Base-by-base conservation (phyloP, 2,329 filamentous ascomycete genomes). In the Talaromyces sp. region DNA sequence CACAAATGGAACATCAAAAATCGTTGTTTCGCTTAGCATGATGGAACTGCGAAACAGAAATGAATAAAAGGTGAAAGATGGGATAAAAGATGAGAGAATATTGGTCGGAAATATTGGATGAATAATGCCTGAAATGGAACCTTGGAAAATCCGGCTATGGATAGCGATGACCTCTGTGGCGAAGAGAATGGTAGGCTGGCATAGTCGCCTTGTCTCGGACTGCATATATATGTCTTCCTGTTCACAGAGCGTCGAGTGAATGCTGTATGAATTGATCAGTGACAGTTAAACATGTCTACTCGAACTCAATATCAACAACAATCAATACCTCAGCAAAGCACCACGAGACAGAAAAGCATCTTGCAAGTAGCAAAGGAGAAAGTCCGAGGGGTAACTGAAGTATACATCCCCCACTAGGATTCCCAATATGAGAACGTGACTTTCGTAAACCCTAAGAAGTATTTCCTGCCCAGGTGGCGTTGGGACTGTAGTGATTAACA, bases 1-100 rank as follows among this genome's bases (percentile, higher is more conserved):
- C 55, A 57, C 46, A 36, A 41, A 41, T 15, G 39, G 50, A 53
- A 31, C n/a, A 25, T 53, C 50, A 17, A 40, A n/a, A 40, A 15
- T 13, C 33, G 17, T 48, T 25, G 45, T 25, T 33, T 48, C 45
- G 45, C 45, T 33, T 48, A 19, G 25, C n/a, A 41, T 21, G 39
- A 28, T 28, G 25, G 7, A 7, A 28, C 3, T 28, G 7, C 7
- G 25, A 3, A 7, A 28, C 3, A 7, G 7, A 28, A 4, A 28
- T 28, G 25, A 28, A 28, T 7, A 7, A 28, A 28, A 7, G 7
- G 25, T 3, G 25, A 28, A 3, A 28, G 25, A n/a, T n/a, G 25
- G 25, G 4, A 4, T 28, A 28, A 28, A 22, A 2, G 39, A 21
- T 41, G 17, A 37, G 36, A 28, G 3, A 7, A 28, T 4, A 28